Evolutionary conservation across 192 early-diverging fungal species (phyloP).

Genomic region (Umbelopsis ramanniana): DNA sequence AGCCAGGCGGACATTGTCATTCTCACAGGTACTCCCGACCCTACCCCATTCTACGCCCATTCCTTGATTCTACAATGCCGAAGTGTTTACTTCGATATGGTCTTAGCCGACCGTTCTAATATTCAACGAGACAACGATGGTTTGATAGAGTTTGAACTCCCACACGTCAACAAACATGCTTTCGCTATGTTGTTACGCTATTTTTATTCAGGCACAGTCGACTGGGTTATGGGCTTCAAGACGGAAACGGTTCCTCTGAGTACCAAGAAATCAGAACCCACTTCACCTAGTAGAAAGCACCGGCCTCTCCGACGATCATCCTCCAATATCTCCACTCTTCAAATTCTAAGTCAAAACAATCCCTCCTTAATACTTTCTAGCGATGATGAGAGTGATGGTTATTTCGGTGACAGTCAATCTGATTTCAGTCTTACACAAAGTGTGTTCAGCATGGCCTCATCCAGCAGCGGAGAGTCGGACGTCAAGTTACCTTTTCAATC

Average conservation of each 20-base stretch:
- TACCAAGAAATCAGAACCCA: background rate
- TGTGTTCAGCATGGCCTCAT: slow-evolving; percentile 4
- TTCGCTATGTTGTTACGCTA: slow-evolving; percentile 24
- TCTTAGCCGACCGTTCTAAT: slow-evolving; percentile 16
- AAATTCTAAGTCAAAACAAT: background rate
- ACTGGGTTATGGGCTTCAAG: slow-evolving; percentile 9
- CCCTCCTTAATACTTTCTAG: background rate
- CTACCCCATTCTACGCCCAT: slow-evolving; percentile 23
- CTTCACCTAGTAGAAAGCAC: background rate
- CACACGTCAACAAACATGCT: slow-evolving; percentile 25
- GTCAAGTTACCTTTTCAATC: slow-evolving; percentile 1
- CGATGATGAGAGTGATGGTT: slow-evolving; percentile 19
- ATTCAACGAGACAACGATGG: background rate
- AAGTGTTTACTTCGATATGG: slow-evolving; percentile 24
- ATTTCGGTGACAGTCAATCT: background rate
- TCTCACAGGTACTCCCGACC: slow-evolving; percentile 16
- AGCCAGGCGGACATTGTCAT: slow-evolving; percentile 32
- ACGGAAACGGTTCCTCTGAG: background rate
- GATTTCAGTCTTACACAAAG: slow-evolving; percentile 9
- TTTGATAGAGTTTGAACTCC: slow-evolving; percentile 28
- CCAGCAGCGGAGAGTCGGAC: slow-evolving; percentile 11
- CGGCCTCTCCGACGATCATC: background rate
- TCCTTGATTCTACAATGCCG: slow-evolving; percentile 24
- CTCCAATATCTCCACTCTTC: background rate
- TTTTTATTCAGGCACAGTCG: slow-evolving; percentile 22